Base-by-base conservation (phyloP, 768 basidiomycete species). In the Gloeopeniophorella convolvens region DNA sequence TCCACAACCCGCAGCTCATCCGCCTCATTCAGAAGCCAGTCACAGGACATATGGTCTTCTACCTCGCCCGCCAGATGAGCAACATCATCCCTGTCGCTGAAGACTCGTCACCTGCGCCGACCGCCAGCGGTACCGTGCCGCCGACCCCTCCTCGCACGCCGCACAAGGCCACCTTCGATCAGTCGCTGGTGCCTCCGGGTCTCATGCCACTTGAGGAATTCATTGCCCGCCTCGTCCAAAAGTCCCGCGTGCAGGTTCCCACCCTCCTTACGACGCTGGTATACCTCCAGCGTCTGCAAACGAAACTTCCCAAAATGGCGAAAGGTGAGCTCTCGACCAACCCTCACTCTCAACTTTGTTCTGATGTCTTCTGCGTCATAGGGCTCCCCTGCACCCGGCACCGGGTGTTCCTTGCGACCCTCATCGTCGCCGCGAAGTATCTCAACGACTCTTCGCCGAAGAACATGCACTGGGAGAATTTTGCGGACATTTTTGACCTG, bases 361-460 rank as follows among this genome's bases (percentile, higher is more conserved):
- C 47, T 35, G 51, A 74, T n/a, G n/a, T n/a, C n/a, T n/a, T n/a
- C n/a, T n/a, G n/a, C n/a, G n/a, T 28, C 12, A 16, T 23, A 54
- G 76, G 92, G 41, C 83, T 92, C 73, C 79, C 86, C 20, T 96
- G 92, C 67, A 95, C 95, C 18, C 80, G 91, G 30, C 95, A 98
- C 63, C 84, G 95, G 41, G 85, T 99, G 45, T 97, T 99, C 70
- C 78, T 99, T 59, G 95, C 95, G 20, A 85, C 89, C 1, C 84
- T 99, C 60, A 97, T 99, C 67, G 87, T 91, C 34, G 83, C 95
- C 20, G 86, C 92, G 55, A 99, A 99, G 70, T 97, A 97, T 68
- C 81, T 97, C 63, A 96, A 99, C 68, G 91, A 94, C 68, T 86
- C 87, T n/a, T 85, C 86, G 37, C 90, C 90, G 3, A 95, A 93